These are phyloP conservation scores for Peronospora belbahrii DNA, from an alignment of 352 stramenopile genomes.

Conservation along the genomic window DNA sequence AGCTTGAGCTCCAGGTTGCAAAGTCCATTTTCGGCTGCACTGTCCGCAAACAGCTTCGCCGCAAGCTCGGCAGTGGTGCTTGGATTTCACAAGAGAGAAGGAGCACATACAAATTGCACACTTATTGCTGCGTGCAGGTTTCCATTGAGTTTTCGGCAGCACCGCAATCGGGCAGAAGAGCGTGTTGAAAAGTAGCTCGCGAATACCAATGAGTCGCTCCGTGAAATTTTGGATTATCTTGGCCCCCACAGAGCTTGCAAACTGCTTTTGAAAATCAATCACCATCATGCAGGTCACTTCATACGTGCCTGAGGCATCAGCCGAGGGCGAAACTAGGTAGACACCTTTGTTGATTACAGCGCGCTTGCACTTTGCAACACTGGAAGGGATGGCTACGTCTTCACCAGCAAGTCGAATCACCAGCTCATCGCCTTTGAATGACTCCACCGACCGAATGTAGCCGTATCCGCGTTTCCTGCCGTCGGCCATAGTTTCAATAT, in stretches of 20 bases:
- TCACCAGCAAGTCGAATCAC: slow-evolving; percentile 56
- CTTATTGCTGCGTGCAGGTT: slow-evolving; percentile 43
- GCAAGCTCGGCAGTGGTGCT: slow-evolving; percentile 77
- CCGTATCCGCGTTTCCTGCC: slow-evolving; percentile 61
- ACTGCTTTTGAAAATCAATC: slow-evolving; percentile 81
- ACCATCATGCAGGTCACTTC: slow-evolving; percentile 83
- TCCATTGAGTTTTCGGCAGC: slow-evolving; percentile 55
- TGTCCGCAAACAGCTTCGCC: slow-evolving; percentile 75
- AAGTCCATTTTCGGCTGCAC: slow-evolving; percentile 76
- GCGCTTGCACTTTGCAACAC: slow-evolving; percentile 82
- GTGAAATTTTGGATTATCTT: slow-evolving; percentile 80
- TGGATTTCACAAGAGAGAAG: slow-evolving; percentile 68
- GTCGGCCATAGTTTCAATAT: slow-evolving; percentile 60
- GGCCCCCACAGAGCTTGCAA: slow-evolving; percentile 41
- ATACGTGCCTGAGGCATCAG: slow-evolving; percentile 36
- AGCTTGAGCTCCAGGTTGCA: slow-evolving; percentile 50
- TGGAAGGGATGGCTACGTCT: slow-evolving; percentile 56
- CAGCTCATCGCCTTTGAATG: slow-evolving; percentile 75
- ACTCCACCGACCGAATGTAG: slow-evolving; percentile 75
- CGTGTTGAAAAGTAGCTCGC: slow-evolving; percentile 78
- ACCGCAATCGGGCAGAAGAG: slow-evolving; percentile 67
- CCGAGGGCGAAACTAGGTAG: slow-evolving; percentile 48
- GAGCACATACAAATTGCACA: slow-evolving; percentile 57
- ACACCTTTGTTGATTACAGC: slow-evolving; percentile 77
- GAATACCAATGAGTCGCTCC: slow-evolving; percentile 67